These are phyloP conservation scores for Agaricus subrufescens DNA, from an alignment of 768 basidiomycete species.

Conservation along the genomic window DNA sequence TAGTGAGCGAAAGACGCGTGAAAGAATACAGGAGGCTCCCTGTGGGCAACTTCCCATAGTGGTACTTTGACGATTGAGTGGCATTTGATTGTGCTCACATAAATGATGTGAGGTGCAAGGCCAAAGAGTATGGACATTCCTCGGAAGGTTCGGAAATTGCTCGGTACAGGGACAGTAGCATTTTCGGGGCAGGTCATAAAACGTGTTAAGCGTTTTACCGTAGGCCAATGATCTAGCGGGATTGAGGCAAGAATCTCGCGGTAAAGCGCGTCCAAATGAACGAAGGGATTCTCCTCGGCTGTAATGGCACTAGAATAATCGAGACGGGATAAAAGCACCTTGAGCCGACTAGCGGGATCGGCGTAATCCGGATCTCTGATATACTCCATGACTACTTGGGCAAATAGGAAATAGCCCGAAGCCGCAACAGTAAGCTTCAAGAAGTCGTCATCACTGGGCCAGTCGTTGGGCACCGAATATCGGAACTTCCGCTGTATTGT, in stretches of 20 bases:
- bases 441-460: neutral
- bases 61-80: neutral
- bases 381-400: neutral
- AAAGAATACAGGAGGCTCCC: neutral
- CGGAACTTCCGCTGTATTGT: neutral
- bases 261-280: neutral
- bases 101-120: neutral
- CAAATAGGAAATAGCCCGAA: neutral
- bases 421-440: neutral
- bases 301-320: neutral
- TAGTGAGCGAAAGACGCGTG: constrained; percentile 34
- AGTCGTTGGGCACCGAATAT: neutral
- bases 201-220: neutral
- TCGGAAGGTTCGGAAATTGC: neutral
- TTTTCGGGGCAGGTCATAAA: neutral
- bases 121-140: neutral
- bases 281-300: neutral
- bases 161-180: too few species aligned
- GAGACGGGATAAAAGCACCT: neutral
- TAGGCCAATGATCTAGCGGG: neutral
- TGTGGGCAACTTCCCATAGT: neutral
- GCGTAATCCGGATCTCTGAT: neutral
- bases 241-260: neutral
- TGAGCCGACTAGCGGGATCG: neutral
- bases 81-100: neutral